Conservation (phyloP, 2,329 filamentous ascomycete genomes). For the Monosporascus ibericus region DNA sequence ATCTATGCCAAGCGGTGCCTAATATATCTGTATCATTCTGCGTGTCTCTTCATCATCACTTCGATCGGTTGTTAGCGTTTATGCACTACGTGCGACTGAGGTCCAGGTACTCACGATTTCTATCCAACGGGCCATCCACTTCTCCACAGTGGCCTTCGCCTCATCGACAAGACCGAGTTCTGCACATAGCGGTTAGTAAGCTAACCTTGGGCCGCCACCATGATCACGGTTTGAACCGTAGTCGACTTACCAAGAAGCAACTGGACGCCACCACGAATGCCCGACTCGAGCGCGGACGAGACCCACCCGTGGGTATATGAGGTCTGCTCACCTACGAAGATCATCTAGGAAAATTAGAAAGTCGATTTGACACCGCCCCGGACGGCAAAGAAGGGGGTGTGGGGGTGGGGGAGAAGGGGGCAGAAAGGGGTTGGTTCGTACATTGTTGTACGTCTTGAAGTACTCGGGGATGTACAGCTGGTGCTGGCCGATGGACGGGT, state of each 20-base stretch:
- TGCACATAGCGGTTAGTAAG: conserved; percentile 9
- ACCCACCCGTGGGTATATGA: conserved; percentile 70
- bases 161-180: conserved; percentile 64
- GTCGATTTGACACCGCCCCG: not conserved
- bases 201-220: no score
- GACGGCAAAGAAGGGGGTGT: no score
- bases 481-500: conserved; percentile 58
- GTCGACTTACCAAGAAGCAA: conserved; percentile 45
- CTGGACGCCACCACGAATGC: conserved; percentile 59
- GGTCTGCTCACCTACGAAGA: conserved; percentile 65
- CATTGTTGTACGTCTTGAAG: conserved; percentile 60
- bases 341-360: conserved; percentile 34
- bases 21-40: no score
- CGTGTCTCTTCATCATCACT: not conserved
- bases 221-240: no score
- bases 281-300: conserved; percentile 59
- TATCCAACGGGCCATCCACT: conserved; percentile 68
- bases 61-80: not conserved
- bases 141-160: conserved; percentile 55
- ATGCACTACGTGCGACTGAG: not conserved
- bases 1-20: no score
- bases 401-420: no score
- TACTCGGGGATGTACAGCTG: conserved; percentile 67
- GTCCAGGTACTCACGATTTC: conserved; percentile 26
- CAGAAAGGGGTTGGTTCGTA: conserved; percentile 15